Evolutionary conservation across 805 yeast species (phyloP).

Genomic region (Hanseniaspora thailandica): DNA sequence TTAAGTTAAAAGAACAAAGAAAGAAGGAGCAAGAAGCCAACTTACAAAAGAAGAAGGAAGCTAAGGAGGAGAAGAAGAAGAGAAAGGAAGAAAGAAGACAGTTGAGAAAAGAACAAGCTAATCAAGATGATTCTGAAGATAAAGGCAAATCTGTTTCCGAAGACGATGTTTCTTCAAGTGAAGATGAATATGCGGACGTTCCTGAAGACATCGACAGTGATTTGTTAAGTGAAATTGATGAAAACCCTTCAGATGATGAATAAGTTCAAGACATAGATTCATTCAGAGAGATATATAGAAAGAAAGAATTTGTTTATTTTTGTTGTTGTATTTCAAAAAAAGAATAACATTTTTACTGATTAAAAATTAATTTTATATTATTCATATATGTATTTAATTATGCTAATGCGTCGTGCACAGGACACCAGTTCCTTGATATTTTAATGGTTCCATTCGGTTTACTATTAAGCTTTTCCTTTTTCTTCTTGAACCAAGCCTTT

Average conservation of each 20-base stretch:
- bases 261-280: not conserved
- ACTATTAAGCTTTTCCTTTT: slow-evolving; percentile 37
- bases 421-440: slow-evolving; percentile 40
- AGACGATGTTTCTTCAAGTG: slow-evolving; percentile 25
- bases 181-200: slow-evolving; percentile 30
- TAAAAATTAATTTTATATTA: not conserved
- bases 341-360: not conserved
- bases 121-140: slow-evolving; percentile 24
- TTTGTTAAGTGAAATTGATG: slow-evolving; percentile 35
- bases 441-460: slow-evolving; percentile 16
- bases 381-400: not conserved
- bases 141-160: slow-evolving; percentile 18
- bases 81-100: slow-evolving; percentile 48
- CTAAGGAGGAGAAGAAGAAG: slow-evolving; percentile 59
- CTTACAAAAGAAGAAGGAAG: slow-evolving; percentile 61
- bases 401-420: slow-evolving; percentile 33
- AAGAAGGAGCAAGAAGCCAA: slow-evolving; percentile 68
- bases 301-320: not conserved
- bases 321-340: not conserved
- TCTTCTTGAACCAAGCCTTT: slow-evolving; percentile 77
- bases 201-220: slow-evolving; percentile 40
- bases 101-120: slow-evolving; percentile 25
- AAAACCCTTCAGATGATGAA: slow-evolving; percentile 18
- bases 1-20: slow-evolving; percentile 56
- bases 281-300: too few relatives aligned